Evolutionary conservation across 257 asterid species (phyloP).

Genomic region (Nicotiana tabacum): DNA sequence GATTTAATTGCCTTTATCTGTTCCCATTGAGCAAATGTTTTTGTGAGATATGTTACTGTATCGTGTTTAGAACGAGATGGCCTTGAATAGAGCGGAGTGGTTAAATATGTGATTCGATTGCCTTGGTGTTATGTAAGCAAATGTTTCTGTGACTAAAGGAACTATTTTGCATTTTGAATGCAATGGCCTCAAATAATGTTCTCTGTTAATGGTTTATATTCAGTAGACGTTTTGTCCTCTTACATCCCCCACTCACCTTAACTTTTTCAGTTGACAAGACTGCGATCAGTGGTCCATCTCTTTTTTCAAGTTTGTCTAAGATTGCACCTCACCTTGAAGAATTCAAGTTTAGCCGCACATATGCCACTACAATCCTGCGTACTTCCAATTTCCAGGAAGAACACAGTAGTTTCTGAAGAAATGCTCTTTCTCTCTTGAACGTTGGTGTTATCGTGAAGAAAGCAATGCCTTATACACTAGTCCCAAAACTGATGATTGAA

Average conservation of each 20-base stretch:
- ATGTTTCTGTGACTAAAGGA: background rate
- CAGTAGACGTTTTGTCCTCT: background rate
- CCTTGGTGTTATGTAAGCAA: background rate
- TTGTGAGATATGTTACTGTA: background rate
- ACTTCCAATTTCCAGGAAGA: background rate
- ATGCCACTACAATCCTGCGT: background rate
- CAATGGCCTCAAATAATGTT: background rate
- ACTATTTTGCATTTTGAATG: background rate
- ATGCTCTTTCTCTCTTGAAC: constrained; percentile 1
- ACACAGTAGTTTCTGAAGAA: background rate
- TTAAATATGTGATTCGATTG: background rate
- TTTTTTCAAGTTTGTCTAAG: background rate
- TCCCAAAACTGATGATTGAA: constrained; percentile 36
- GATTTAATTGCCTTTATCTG: background rate
- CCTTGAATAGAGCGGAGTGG: background rate
- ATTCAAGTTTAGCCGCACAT: background rate
- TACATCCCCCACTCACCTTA: background rate
- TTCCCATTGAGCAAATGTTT: background rate
- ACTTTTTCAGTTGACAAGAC: constrained; percentile 9
- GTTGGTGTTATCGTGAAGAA: constrained; percentile 11
- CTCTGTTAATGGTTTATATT: background rate
- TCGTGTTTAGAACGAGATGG: background rate
- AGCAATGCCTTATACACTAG: constrained; percentile 34
- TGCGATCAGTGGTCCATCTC: background rate
- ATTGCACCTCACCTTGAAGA: background rate